These are phyloP conservation scores for Laetiporus sulphureus DNA, from an alignment of 1,284 basidiomycete genomes.

Conservation along the genomic window DNA sequence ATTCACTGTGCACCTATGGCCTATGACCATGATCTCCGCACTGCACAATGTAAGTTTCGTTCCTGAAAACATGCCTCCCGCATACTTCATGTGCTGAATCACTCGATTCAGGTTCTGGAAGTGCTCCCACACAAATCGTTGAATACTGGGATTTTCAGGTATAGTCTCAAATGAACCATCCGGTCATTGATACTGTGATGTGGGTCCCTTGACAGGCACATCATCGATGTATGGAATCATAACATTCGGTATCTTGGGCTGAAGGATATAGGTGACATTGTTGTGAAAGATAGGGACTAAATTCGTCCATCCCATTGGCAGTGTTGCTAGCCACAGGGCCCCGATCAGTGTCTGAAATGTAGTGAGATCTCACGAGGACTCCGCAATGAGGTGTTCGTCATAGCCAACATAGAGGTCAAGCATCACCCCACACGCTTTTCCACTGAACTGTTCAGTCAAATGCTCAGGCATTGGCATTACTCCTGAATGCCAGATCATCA, in stretches of 20 bases:
- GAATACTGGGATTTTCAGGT: conserved; percentile 27
- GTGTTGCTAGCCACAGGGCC: conserved; percentile 15
- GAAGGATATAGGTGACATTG: conserved; percentile 28
- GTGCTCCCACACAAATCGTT: too few species aligned
- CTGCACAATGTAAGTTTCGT: conserved; percentile 10
- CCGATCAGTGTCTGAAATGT: conserved; percentile 16
- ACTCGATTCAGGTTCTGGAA: conserved; percentile 25
- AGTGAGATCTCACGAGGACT: conserved; percentile 23
- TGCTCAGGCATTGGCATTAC: conserved; percentile 22
- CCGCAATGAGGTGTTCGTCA: conserved; percentile 17
- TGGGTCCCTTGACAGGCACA: conserved; percentile 19
- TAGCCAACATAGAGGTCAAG: conserved; percentile 23
- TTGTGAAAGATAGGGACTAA: conserved; percentile 31
- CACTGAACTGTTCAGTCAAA: conserved; percentile 21
- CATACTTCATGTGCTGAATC: conserved; percentile 23
- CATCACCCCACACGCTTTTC: conserved; percentile 15
- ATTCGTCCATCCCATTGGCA: conserved; percentile 37
- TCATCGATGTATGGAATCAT: conserved; percentile 29
- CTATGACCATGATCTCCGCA: conserved; percentile 18
- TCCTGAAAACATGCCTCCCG: conserved; percentile 21
- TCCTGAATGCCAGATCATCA: conserved; percentile 27
- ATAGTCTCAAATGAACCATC: conserved; percentile 21
- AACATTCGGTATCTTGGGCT: conserved; percentile 28
- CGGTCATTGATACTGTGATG: conserved; percentile 21
- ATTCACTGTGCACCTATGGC: conserved; percentile 21